Evolutionary conservation across 2,329 filamentous ascomycete species (phyloP), one percentile per base, ranked within the genome.

Genomic region (Cyphellophora attinorum): DNA sequence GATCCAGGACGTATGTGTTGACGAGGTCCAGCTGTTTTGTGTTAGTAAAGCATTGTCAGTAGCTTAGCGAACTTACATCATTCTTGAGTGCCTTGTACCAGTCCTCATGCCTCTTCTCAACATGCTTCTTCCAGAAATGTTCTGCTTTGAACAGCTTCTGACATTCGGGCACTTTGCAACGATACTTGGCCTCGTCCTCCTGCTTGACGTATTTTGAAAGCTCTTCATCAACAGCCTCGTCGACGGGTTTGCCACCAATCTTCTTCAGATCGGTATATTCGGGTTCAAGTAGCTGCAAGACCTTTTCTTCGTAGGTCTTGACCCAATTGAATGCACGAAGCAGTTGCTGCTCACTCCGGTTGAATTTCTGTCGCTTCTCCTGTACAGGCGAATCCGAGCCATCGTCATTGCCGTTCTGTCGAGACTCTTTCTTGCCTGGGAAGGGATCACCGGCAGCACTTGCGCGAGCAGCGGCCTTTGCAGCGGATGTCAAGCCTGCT

Each of bases 301-400:
- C 72, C 64, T 98, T 98, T 54, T 98, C 91, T 55, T 98, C 91
- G 51, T 94, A 98, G 0, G 91, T 96, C 65, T 83, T 93, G 40
- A 98, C 93, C 91, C 93, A 98, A 54, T 96, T 98, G 64, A 86
- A 96, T 0, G 91, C 91, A 38, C 88, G 81, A 52, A 93, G 83
- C 11, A 96, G 74, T 55, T 96, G 91, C 56, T 93, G 85, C 51
- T 94, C 86, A 4, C 79, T 77, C 64, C 93, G 94, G 33, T 71
- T 77, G 11, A 77, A 70, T 39, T 74, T 78, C 42, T 80, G 78
- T 51, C 85, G 86, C 52, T 82, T 82, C 5, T 72, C 73, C 17
- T 48, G 45, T 5, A 74, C 70, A 5, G 80, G 76, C 2, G 77
- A 75, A 29, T 78, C 75, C 28, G 76, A 76, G 10, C 73, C 68